Conservation (phyloP, 2,329 filamentous ascomycete genomes). For the Tolypocladium tropicale region DNA sequence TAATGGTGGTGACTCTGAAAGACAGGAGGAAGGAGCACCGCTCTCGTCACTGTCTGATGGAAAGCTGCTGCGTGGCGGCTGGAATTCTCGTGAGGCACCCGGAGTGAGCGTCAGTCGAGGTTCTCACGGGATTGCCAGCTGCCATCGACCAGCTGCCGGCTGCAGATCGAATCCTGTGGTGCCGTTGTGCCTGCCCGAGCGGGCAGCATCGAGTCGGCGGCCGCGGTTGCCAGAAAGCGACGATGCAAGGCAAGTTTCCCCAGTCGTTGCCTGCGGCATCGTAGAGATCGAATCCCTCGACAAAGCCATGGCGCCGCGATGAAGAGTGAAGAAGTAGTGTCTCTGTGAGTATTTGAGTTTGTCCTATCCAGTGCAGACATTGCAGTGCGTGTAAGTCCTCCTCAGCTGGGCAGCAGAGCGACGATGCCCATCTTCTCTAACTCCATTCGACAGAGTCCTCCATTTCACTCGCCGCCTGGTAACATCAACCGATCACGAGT, state of each 20-base stretch:
- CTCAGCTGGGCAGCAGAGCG: no score
- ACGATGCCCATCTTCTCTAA: no score
- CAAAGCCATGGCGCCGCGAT: no score
- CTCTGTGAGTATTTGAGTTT: no score
- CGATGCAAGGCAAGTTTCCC: neutral
- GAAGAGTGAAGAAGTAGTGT: no score
- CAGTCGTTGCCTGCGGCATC: neutral
- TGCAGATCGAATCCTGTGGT: neutral
- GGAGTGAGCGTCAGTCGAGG: neutral
- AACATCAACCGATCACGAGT: no score
- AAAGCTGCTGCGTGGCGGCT: neutral
- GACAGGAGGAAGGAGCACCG: neutral
- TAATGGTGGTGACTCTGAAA: neutral
- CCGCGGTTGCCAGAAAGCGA: neutral
- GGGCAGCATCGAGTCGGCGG: neutral
- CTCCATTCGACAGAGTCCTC: no score
- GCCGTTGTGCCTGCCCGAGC: neutral
- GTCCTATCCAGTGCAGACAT: neutral
- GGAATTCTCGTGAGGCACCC: neutral
- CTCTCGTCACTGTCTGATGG: neutral
- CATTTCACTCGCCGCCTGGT: no score
- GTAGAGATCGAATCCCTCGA: neutral
- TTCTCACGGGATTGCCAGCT: neutral
- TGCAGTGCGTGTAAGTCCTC: no score
- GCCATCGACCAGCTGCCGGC: neutral